These are phyloP conservation scores for Diaporthe humulicola DNA, from an alignment of 2,329 filamentous ascomycete species.

Conservation along the genomic window DNA sequence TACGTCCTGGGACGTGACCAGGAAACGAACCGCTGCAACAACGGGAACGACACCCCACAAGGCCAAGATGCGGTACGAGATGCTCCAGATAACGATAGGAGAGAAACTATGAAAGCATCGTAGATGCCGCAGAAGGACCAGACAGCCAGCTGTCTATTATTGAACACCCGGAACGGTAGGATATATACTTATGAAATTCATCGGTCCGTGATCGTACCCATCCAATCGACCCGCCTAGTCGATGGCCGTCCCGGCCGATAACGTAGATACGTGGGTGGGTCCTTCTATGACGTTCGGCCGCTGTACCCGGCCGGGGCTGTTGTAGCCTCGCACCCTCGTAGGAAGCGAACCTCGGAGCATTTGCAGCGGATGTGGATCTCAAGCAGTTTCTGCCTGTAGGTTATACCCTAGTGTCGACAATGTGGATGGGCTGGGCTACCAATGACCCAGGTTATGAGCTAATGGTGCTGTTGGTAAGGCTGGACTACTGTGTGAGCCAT, in stretches of 20 bases:
- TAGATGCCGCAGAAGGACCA: too few species aligned
- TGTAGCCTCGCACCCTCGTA: background rate
- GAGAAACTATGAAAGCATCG: background rate
- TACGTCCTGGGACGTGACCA: background rate
- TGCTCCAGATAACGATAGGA: too few species aligned
- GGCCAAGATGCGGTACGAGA: background rate
- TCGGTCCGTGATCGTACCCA: background rate
- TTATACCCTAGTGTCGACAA: background rate
- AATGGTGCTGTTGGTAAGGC: background rate
- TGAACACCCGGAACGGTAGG: too few species aligned
- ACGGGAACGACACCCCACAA: background rate
- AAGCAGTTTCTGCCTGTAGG: background rate
- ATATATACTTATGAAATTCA: background rate
- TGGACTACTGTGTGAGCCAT: background rate
- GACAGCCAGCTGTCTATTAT: background rate
- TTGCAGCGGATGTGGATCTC: slow-evolving; percentile 25
- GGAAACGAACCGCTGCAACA: background rate
- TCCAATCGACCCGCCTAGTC: background rate
- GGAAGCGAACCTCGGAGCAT: slow-evolving; percentile 18
- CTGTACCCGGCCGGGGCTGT: slow-evolving; percentile 22
- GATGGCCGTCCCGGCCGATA: slow-evolving; percentile 15
- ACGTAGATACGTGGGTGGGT: slow-evolving; percentile 21
- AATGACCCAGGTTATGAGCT: background rate
- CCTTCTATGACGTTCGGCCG: slow-evolving; percentile 25
- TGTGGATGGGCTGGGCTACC: background rate